Percentiles rank a stretch among this genome's conserved stretches.
These are phyloP conservation scores for Aegilops longissima DNA, from an alignment of 176 grass and related monocot genomes.

Conservation along the genomic window DNA sequence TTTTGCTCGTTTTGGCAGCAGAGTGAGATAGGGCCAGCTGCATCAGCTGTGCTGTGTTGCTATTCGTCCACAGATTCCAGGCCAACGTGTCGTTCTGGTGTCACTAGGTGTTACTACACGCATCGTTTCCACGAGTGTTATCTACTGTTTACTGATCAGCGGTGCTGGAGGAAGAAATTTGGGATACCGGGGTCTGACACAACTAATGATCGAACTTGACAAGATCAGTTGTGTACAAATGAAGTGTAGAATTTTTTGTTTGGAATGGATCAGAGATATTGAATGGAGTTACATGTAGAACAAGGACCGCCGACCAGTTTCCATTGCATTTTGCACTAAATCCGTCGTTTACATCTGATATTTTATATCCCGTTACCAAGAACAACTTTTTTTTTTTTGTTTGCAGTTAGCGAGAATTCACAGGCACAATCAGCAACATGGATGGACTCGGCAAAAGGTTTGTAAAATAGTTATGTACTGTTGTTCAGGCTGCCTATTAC, in stretches of 20 bases:
- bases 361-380: background rate
- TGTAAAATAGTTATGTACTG: slow-evolving; percentile 15
- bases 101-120: background rate
- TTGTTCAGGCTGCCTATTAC: slow-evolving; percentile 4
- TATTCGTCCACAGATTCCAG: background rate
- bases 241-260: background rate
- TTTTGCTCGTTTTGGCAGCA: background rate
- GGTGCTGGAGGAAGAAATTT: background rate
- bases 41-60: background rate
- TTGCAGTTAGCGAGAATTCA: slow-evolving; percentile 87
- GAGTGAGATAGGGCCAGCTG: background rate
- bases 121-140: background rate
- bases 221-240: background rate
- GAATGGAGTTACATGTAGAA: background rate
- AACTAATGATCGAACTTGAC: background rate
- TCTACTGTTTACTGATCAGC: background rate
- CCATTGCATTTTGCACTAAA: slow-evolving; percentile 8
- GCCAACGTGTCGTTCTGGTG: background rate
- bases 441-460: slow-evolving; percentile 99
- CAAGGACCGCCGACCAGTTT: background rate
- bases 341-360: background rate
- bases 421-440: slow-evolving; percentile 65
- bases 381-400: background rate
- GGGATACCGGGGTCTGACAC: background rate
- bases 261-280: background rate